A percentile compares a stretch with the other conserved stretches of the same genome.
Evolutionary conservation across 345 rosid species (phyloP).

Genomic region (Physaria fendleri): DNA sequence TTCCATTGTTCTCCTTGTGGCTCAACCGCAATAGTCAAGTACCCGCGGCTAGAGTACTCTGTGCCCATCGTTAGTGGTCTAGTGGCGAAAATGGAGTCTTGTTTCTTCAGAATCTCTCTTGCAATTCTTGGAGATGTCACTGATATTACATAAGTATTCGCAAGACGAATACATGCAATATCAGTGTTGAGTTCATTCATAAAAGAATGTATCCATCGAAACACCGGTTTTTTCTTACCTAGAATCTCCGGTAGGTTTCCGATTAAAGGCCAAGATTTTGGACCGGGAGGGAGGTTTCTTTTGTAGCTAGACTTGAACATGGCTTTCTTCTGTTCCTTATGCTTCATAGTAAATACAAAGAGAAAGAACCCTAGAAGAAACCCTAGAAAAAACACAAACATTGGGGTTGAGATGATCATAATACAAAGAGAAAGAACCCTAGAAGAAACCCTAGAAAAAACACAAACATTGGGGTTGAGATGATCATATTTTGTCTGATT

Average conservation of each 20-base stretch:
- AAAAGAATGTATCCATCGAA: conserved; percentile 32
- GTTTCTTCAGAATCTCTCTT: conserved; percentile 32
- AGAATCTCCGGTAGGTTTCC: conserved; percentile 35
- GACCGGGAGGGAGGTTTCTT: conserved; percentile 33
- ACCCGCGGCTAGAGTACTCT: conserved; percentile 22
- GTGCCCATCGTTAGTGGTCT: conserved; percentile 32
- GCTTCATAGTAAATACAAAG: background rate
- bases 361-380: background rate
- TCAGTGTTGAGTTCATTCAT: conserved; percentile 34
- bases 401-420: conserved; percentile 6
- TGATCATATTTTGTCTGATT: too few relatives aligned
- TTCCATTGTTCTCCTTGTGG: conserved; percentile 45
- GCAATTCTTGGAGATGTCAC: conserved; percentile 38
- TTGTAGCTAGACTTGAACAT: background rate
- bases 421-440: background rate
- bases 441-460: too few relatives aligned
- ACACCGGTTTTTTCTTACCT: conserved; percentile 24
- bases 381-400: conserved; percentile 1
- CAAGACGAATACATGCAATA: conserved; percentile 41
- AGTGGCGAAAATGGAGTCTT: conserved; percentile 38
- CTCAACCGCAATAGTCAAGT: conserved; percentile 21
- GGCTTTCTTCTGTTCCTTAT: background rate
- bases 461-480: background rate
- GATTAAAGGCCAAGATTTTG: conserved; percentile 39
- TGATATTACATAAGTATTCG: conserved; percentile 32